Percentiles rank a stretch among this genome's conserved stretches.
These are phyloP conservation scores for Macrophomina phaseolina DNA, from an alignment of 2,329 filamentous ascomycete genomes.

Conservation along the genomic window DNA sequence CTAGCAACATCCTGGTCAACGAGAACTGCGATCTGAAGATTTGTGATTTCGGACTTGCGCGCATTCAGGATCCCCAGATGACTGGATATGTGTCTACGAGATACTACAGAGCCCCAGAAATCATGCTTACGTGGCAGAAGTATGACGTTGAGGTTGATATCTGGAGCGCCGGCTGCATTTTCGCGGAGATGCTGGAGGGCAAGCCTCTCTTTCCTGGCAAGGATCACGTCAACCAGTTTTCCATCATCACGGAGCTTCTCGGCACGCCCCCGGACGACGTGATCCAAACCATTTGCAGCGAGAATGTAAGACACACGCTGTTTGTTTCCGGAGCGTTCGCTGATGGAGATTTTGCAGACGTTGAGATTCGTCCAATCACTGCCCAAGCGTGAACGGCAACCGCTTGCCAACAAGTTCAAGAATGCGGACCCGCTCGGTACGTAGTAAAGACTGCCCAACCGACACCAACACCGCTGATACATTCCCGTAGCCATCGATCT, in stretches of 20 bases:
- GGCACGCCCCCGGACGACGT: constrained; percentile 98
- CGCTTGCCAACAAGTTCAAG: constrained; percentile 87
- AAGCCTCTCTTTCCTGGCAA: constrained; percentile 98
- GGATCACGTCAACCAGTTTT: constrained; percentile 99
- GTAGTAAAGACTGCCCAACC: constrained; percentile 35
- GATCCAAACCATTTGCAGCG: constrained; percentile 97
- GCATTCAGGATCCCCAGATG: constrained; percentile 99
- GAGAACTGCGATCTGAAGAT: constrained; percentile 99
- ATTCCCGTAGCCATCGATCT: constrained; percentile 77
- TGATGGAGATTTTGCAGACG: constrained; percentile 63
- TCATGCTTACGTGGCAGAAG: constrained; percentile 99
- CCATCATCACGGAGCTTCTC: constrained; percentile 96
- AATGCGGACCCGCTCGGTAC: constrained; percentile 86
- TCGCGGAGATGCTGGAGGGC: constrained; percentile 98
- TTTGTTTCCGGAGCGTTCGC: constrained; percentile 27
- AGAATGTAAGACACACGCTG: constrained; percentile 71
- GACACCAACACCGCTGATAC: neutral
- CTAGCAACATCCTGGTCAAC: constrained; percentile 98
- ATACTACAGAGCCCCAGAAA: constrained; percentile 98
- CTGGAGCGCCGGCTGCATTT: constrained; percentile 99
- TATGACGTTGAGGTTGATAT: constrained; percentile 99
- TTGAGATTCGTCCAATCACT: constrained; percentile 96
- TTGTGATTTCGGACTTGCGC: constrained; percentile 96
- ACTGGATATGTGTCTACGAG: constrained; percentile 98
- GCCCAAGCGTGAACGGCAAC: constrained; percentile 89